Percentiles rank a stretch among this genome's conserved stretches.
These are phyloP conservation scores for Crinitomyces ghanaensis DNA, from an alignment of 805 yeast genomes.

Conservation along the genomic window DNA sequence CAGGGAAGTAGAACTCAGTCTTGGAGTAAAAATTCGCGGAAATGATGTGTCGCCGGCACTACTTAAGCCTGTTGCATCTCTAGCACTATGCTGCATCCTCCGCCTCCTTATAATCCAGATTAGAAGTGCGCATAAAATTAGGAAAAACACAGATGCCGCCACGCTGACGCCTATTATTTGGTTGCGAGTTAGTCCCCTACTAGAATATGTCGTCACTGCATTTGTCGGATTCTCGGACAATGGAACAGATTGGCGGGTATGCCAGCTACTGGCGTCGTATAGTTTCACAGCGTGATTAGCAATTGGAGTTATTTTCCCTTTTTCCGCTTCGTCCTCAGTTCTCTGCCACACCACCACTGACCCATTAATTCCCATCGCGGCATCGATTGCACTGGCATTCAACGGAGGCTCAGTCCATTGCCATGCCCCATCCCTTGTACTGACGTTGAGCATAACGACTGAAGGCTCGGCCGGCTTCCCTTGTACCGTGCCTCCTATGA, in stretches of 20 bases:
- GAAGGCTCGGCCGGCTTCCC: slow-evolving; percentile 33
- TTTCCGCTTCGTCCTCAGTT: not conserved
- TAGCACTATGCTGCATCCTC: slow-evolving; percentile 6
- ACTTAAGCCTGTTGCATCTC: slow-evolving; percentile 12
- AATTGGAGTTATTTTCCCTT: not conserved
- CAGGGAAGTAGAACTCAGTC: too few species aligned
- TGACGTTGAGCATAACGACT: slow-evolving; percentile 29
- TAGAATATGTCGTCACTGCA: too few species aligned
- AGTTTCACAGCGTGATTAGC: slow-evolving; percentile 4
- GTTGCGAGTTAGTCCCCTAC: too few species aligned
- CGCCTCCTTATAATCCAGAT: slow-evolving; percentile 5
- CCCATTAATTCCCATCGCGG: slow-evolving; percentile 10
- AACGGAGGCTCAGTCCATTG: slow-evolving; percentile 11
- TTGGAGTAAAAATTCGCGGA: too few species aligned
- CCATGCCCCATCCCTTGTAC: slow-evolving; percentile 37
- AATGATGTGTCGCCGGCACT: slow-evolving; percentile 18
- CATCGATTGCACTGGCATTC: slow-evolving; percentile 7
- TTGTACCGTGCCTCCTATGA: slow-evolving; percentile 49
- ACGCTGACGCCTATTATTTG: too few species aligned
- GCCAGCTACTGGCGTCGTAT: slow-evolving; percentile 24
- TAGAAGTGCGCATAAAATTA: slow-evolving; percentile 6
- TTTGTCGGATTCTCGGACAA: too few species aligned
- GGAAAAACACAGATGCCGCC: slow-evolving; percentile 22
- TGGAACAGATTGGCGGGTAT: slow-evolving; percentile 27
- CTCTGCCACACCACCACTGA: not conserved